Evolutionary conservation across 2,329 filamentous ascomycete species (phyloP), one percentile per base, ranked within the genome.

Genomic region (Trichoderma breve): DNA sequence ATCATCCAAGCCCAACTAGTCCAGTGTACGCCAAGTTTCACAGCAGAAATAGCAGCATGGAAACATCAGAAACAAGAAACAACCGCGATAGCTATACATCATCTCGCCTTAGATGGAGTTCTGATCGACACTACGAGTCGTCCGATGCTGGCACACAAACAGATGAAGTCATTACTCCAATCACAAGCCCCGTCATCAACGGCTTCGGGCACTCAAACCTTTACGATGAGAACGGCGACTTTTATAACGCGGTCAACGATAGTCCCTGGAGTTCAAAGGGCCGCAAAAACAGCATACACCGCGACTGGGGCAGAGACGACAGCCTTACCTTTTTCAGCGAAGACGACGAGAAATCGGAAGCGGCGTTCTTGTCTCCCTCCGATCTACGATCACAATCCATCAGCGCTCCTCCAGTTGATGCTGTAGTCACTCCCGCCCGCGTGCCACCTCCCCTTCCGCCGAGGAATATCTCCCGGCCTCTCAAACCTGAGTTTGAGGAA

Each of bases 21-120:
- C 81, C 81, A 0, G 75, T 77, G 4, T 82, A 85, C 75, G 39
- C 81, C 78, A 55, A 85, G 74, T 70, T 70, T 74, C 82, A 73
- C 76, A 67, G 43, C 15, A 78, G 70, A 74, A 79, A 53, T 24
- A 53, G 62, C 72, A 81, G 78, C 26, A 65, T 77, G 30, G 77
- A 78, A 21, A 70, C 72, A 7, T 62, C 73, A 0, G 72, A 74
- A 7, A 64, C 70, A 1, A 76, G 53, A 39, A 76, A 75, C 66
- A 78, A 73, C 7, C 75, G 76, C 6, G 63, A 73, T 1, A 77
- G 77, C 57, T 75, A 73, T 53, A 55, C 65, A 0, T 78, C 77
- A 4, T 71, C 71, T n/a, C 71, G 43, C 6, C 28, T 51, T 0
- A 70, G 73, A 43, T 68, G 70, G 65, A 74, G 71, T n/a, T 62